Base-by-base conservation (phyloP, 1,139 yeast genomes). In the Zygoascus hellenicus region DNA sequence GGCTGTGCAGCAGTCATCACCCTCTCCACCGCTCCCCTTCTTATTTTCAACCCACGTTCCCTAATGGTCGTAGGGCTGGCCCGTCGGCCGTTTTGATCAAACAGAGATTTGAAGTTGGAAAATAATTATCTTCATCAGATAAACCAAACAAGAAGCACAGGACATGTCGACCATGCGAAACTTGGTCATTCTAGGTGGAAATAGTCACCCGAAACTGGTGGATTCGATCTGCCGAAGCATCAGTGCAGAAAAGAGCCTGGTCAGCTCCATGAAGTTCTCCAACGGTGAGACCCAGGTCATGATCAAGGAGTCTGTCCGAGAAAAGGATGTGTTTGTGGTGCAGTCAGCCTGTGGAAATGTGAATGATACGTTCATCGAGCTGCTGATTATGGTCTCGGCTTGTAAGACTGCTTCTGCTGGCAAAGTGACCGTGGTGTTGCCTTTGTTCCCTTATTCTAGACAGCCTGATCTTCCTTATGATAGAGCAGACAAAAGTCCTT, bases 381-480 rank as follows among this genome's bases (percentile, higher is more conserved):
- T 94, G 46, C 69, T 92, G 56, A 85, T 94, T 57, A 81, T 88
- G 75, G 80, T 94, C 43, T 83, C 95, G 14, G 98, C 98, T 5
- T 90, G 97, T 67, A 92, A 92, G 63, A 85, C 94, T 29, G 96
- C 98, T 2, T 84, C 95, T 56, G 97, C 98, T 11, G 82, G 80
- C 52, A 76, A 95, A 55, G 96, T 90, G 38, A 90, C 97, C 2
- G 97, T 96, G 0, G 96, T 94, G 33, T 72, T 92, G 66, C 98
- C 99, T 5, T 74, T 88, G 53, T 92, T 94, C 65, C 97, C 97
- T 17, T 94, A 94, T 65, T 86, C 96, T 1, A 76, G 99, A 61
- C 99, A 94, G 67, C 95, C 96, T 2, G 97, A 90, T 66, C 81
- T 87, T 38, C 96, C 96, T n/a, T 86, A 83, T 60, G 80, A 86